Base-by-base conservation (phyloP, 768 basidiomycete genomes). In the Phlegmacium glaucopus region DNA sequence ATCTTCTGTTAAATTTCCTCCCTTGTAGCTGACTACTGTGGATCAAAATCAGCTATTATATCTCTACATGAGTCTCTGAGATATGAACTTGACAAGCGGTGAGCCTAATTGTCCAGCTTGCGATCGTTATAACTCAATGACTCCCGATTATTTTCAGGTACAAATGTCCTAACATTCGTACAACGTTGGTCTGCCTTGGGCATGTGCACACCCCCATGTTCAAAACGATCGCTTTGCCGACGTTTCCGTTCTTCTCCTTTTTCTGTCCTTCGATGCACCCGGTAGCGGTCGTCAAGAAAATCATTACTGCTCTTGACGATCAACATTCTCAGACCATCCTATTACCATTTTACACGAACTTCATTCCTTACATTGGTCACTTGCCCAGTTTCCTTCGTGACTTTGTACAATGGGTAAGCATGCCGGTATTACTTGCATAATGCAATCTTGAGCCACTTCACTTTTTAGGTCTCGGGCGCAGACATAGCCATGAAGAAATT, bases 31-130 rank as follows among this genome's bases (percentile, higher is more conserved):
- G 92, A 95, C 68, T 98, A 99, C 63, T 78, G 77, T 63, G 91
- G 93, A 8, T 92, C 91, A 18, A 99, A 99, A 70, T 90, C 93
- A 9, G 94, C 94, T n/a, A 61, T 88, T 16, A 71, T 89, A 12
- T 79, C 79, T 27, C 66, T 97, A 38, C 83, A 95, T 55, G 88
- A 94, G 54, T 85, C 88, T 11, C 75, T 99, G 44, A 79, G 92
- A 43, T 88, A 84, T 56, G 95, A 99, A 63, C 80, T 98, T 13
- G 87, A 94, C 62, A 81, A 85, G 37, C 71, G 76, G 86, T 88
- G 64, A 44, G 61, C 51, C 45, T 26, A 38, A n/a, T 42, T 8
- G 27, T 38, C n/a, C 12, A 15, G 28, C 37, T 42, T 15, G 10
- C 17, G 18, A 35, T 15, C 3, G 29, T 29, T 39, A 18, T 10